Evolutionary conservation across 106 monocot species (phyloP), one percentile per base, ranked within the genome.

Genomic region (Alisma plantagoaquatica): DNA sequence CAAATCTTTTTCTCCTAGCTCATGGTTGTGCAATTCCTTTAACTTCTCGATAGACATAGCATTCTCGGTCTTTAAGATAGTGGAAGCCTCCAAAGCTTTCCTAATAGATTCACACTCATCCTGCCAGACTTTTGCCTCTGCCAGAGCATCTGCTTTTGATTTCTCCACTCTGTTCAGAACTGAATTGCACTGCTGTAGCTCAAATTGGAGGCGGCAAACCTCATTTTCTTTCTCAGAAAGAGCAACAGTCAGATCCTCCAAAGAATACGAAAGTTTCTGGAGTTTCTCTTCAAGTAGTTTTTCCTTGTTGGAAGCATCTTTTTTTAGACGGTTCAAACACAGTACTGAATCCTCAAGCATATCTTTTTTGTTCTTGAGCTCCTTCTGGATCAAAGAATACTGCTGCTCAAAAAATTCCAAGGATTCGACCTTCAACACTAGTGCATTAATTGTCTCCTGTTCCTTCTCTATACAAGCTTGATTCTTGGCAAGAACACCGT

Each of bases 71-170:
- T n/a, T n/a, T n/a, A n/a, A n/a, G n/a, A n/a, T n/a, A n/a, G n/a
- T n/a, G n/a, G n/a, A n/a, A n/a, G n/a, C n/a, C 33, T 87, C 87
- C 38, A 80, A 23, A 46, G 59, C 74, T 30, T 50, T 77, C 49
- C 31, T 70, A 3, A 59, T 23, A 26, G n/a, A 17, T 3, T 49
- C 24, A 23, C 11, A 66, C 25, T 75, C 85, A 56, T 70, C 61
- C 44, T 25, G 32, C 16, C 25, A 53, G 24, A 23, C 14, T 41
- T 65, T 58, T 44, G 66, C 32, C 56, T 76, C 60, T 58, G n/a
- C 49, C 57, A 64, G 64, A 31, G 67, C 48, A 42, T 70, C 66
- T 63, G 30, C 43, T 41, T 62, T 78, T 26, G 45, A 19, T 35
- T 73, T 78, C 47, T 75, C 65, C 56, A 74, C 28, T 48, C 49